phyloP scores from a whole-genome alignment of 192 early-diverging fungal species.

The Funneliformis mosseae region DNA sequence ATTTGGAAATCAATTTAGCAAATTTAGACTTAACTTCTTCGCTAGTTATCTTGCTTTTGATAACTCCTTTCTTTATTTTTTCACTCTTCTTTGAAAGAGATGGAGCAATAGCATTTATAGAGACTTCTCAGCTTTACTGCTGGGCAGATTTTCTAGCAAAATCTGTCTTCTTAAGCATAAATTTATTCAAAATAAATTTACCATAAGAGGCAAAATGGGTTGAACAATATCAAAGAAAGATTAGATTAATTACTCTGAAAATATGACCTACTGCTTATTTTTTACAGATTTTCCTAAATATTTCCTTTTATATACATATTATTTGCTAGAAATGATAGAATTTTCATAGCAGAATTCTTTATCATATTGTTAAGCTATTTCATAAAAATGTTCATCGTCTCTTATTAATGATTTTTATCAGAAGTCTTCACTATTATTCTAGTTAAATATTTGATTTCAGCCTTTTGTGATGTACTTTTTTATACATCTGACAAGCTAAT shows the following conservation, averaged over 20 bases:
- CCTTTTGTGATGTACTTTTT: slow-evolving; percentile 70
- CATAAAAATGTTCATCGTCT: too few relatives aligned
- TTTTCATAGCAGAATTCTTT: too few relatives aligned
- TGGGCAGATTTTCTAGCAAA: neutral
- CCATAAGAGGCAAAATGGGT: too few relatives aligned
- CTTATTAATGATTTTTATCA: slow-evolving; percentile 83
- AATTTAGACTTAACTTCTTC: slow-evolving; percentile 73
- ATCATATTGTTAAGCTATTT: too few relatives aligned
- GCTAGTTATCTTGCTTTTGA: slow-evolving; percentile 70
- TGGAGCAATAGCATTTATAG: slow-evolving; percentile 39
- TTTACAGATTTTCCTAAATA: too few relatives aligned
- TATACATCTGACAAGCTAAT: slow-evolving; percentile 75
- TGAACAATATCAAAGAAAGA: neutral
- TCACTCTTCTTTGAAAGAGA: slow-evolving; percentile 45
- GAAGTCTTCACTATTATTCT: slow-evolving; percentile 77
- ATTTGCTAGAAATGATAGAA: too few relatives aligned
- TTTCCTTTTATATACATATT: too few relatives aligned
- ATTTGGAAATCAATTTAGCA: slow-evolving; percentile 60
- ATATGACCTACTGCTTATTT: too few relatives aligned
- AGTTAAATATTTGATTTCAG: slow-evolving; percentile 76
- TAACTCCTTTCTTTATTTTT: slow-evolving; percentile 51
- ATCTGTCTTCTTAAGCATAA: slow-evolving; percentile 35
- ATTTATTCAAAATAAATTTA: slow-evolving; percentile 9
- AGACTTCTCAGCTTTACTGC: neutral
- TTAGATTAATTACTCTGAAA: neutral